Evolutionary conservation across 805 yeast species (phyloP).

Genomic region (Candida nanaspora): DNA sequence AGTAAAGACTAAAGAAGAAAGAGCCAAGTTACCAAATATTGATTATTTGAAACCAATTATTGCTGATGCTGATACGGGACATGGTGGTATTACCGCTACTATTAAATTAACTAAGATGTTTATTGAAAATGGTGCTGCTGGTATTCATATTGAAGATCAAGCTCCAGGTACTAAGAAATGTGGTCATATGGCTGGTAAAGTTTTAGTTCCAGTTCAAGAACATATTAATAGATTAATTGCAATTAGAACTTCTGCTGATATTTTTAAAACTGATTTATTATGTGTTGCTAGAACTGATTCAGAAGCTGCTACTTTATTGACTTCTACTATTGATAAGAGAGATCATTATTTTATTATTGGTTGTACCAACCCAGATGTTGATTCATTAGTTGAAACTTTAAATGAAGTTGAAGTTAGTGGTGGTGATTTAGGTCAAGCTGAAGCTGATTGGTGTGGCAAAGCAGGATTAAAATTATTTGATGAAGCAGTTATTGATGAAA

Average conservation of each 20-base stretch:
- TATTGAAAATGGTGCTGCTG: constrained; percentile 97
- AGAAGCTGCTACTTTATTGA: constrained; percentile 92
- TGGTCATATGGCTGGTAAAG: constrained; percentile 99
- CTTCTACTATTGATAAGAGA: constrained; percentile 89
- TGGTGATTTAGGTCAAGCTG: constrained; percentile 60
- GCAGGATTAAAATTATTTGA: constrained; percentile 87
- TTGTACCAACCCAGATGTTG: constrained; percentile 76
- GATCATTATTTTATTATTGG: constrained; percentile 93
- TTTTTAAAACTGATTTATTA: constrained; percentile 78
- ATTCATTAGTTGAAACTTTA: constrained; percentile 71
- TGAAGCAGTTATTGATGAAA: constrained; percentile 84
- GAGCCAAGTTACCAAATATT: constrained; percentile 62
- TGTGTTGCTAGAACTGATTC: constrained; percentile 95
- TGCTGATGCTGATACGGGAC: constrained; percentile 99
- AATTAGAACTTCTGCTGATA: constrained; percentile 91
- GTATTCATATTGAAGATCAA: constrained; percentile 97
- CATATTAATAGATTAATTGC: constrained; percentile 93
- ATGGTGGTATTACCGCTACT: constrained; percentile 96
- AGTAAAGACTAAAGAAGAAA: constrained; percentile 46
- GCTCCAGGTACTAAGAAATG: constrained; percentile 98
- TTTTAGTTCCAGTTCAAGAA: constrained; percentile 94
- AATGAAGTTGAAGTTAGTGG: constrained; percentile 76
- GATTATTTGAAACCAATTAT: constrained; percentile 92
- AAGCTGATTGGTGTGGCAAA: constrained; percentile 70
- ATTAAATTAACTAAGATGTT: constrained; percentile 93